Evolutionary conservation across 805 yeast genomes (phyloP), one percentile per base, ranked within the genome.

Genomic region (Barnettozyma salicaria): DNA sequence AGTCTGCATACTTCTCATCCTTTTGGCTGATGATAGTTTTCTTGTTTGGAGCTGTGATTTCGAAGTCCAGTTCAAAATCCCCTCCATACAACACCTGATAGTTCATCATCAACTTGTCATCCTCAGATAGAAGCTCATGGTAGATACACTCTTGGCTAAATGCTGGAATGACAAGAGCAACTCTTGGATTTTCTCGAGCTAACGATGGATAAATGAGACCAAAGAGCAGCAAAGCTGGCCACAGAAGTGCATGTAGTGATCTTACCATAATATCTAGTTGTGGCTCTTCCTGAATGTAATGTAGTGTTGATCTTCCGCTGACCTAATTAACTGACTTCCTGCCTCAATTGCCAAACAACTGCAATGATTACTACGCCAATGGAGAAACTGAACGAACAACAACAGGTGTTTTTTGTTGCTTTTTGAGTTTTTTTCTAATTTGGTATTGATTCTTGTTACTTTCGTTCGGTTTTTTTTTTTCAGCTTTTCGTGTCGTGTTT

Each of bases 1-100:
- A 76, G 48, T 78, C 84, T 6, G 80, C 80, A 53, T 73, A 79
- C 61, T 79, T 75, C 55, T 74, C 73, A 50, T 76, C 76, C 42
- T 65, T 63, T 45, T 76, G 81, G 19, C 62, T 43, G 36, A 67
- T 67, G 43, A 77, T 60, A 10, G 64, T 55, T 30, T 66, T 60
- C 17, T 75, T 76, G 32, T 58, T 64, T 24, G 85, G 84, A 36
- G 73, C 67, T 36, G 65, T 72, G 44, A 78, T 74, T 40, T 70
- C 67, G 54, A 76, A 78, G 53, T 78, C 82, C 37, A 78, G 72
- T 55, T 78, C 84, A 48, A 77, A 78, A 38, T 77, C 68, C 13
- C 85, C 85, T 43, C 85, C 85, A 34, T 74, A 70, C 48, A 78
- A 70, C 37, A 78, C 59, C 52, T 67, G 72, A 39, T 67, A 67